Conservation (phyloP, 2,329 filamentous ascomycete genomes). For the Colletotrichum musicola region DNA sequence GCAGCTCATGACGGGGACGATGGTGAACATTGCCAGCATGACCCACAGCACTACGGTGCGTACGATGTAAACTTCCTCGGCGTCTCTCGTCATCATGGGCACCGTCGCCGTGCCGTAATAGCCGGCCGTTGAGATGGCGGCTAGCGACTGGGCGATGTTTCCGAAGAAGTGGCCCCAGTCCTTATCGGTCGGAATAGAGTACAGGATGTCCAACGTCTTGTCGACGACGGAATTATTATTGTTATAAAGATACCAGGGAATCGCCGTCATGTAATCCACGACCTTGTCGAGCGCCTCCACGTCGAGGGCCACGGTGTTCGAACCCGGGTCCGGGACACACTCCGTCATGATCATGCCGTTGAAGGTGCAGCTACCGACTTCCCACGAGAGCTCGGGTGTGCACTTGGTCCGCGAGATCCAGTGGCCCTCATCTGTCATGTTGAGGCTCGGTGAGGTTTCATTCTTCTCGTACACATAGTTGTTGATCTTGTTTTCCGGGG, state of each 20-base stretch:
- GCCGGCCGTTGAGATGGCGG: conserved; percentile 13
- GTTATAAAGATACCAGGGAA: conserved; percentile 12
- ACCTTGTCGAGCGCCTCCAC: conserved; percentile 3
- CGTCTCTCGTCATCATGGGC: not conserved
- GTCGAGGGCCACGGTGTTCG: conserved; percentile 7
- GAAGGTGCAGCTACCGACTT: conserved; percentile 11
- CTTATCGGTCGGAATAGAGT: not conserved
- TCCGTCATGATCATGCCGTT: conserved; percentile 25
- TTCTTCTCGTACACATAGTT: too few species aligned
- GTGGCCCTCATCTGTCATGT: conserved; percentile 5
- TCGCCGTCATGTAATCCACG: conserved; percentile 19
- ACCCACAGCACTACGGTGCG: conserved; percentile 21
- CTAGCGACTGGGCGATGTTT: conserved; percentile 18
- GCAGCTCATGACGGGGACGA: conserved; percentile 11
- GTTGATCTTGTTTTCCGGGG: too few species aligned
- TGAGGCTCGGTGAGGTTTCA: not conserved
- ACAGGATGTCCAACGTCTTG: conserved; percentile 11
- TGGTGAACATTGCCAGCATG: conserved; percentile 6
- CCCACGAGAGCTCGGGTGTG: conserved; percentile 16
- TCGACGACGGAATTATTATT: conserved; percentile 3
- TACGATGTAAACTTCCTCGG: conserved; percentile 19
- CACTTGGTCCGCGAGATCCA: conserved; percentile 23
- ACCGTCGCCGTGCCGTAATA: conserved; percentile 24
- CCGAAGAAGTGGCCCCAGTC: conserved; percentile 26
- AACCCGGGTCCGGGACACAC: not conserved